Conservation (phyloP, 441 rosid species). For the Gossypium aridum region DNA sequence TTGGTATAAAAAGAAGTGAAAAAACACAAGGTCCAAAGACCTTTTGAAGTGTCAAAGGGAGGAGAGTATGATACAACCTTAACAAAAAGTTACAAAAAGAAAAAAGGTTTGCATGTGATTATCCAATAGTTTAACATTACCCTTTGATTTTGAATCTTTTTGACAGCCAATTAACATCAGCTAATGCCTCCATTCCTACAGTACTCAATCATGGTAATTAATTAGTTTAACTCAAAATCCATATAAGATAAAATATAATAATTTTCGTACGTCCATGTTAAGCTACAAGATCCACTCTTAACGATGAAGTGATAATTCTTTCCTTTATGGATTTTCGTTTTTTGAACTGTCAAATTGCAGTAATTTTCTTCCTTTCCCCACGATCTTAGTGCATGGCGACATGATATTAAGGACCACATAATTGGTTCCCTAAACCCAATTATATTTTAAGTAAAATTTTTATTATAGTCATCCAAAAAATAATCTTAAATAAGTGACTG, state of each 20-base stretch:
- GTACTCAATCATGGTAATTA: conserved; percentile 17
- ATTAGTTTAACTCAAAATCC: neutral
- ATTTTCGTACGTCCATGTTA: neutral
- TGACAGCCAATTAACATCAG: conserved; percentile 19
- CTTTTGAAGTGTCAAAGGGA: conserved; percentile 33
- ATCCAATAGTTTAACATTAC: conserved; percentile 13
- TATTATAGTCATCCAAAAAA: too few relatives aligned
- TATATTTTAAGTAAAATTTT: conserved; percentile 1
- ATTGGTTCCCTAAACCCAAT: conserved; percentile 25
- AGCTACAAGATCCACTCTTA: conserved; percentile 49
- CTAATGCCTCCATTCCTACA: conserved; percentile 7
- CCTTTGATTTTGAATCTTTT: neutral
- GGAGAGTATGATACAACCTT: conserved; percentile 15
- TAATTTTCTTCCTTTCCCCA: conserved; percentile 17
- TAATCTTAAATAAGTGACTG: too few relatives aligned
- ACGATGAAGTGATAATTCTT: conserved; percentile 35
- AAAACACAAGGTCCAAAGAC: conserved; percentile 31
- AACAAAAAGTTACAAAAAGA: neutral
- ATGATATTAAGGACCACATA: conserved; percentile 52
- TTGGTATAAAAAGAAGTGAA: conserved; percentile 20
- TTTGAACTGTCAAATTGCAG: conserved; percentile 18
- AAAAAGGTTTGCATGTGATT: conserved; percentile 26
- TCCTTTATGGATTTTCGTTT: conserved; percentile 30
- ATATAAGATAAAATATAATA: neutral
- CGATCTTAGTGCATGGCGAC: conserved; percentile 21